Base-by-base conservation (phyloP, 768 basidiomycete genomes). In the Lactarius deliciosus region DNA sequence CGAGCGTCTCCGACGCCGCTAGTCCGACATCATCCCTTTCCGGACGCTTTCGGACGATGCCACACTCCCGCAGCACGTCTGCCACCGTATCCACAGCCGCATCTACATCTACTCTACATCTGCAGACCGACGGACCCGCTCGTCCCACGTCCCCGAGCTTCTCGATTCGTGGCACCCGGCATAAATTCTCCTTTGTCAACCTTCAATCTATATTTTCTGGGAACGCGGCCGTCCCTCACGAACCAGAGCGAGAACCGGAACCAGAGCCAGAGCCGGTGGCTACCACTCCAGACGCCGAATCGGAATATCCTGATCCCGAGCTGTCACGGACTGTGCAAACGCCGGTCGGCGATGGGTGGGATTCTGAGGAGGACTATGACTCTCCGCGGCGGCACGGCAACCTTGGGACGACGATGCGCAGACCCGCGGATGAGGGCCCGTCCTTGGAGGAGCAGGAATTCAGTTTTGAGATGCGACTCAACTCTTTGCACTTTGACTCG, bases 401-500 rank as follows among this genome's bases (percentile, higher is more conserved):
- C 36, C 53, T 22, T 60, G 41, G 56, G n/a, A 43, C 38, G 16
- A 36, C 38, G 40, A 25, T 30, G 43, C 59, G 2, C 28, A 55
- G 63, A 60, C 47, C 0, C 25, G 40, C 16, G 41, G 57, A 56
- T 20, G 63, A 56, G 61, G 16, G 38, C 40, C 11, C 34, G 8
- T 30, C 20, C 18, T 60, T 55, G 20, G 63, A 61, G 43, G 75
- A 58, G 41, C 75, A 72, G 40, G 82, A 87, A 60, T 67, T 76
- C 68, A 83, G 81, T 68, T 76, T 86, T 59, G 86, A 91, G 78
- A 85, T 89, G 87, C 79, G 77, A 43, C 83, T 91, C 16, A 86
- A 89, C 72, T 89, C 89, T 38, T 78, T 91, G 62, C 87, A 89
- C 73, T 91, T 91, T 73, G 89, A 91, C 69, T 79, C 83, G 1